Evolutionary conservation across 176 grass and related monocot species (phyloP), one percentile per base, ranked within the genome.

Genomic region (Leersia perrieri): DNA sequence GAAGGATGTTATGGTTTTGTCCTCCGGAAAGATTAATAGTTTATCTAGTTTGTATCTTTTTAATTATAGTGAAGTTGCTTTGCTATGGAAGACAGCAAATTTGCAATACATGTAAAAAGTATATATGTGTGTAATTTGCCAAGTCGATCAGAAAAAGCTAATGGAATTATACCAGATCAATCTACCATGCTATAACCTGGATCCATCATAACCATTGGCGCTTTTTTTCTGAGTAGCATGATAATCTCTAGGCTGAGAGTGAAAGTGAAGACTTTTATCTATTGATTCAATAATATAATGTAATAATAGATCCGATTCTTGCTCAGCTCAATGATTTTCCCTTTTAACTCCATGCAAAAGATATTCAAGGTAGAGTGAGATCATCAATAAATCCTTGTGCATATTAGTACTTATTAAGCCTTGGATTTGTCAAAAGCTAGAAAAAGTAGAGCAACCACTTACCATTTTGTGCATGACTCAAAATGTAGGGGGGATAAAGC

Each of bases 401-500:
- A 58, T 58, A 25, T 25, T 25, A 53, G 49, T 53, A 25, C 53
- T 58, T 13, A 0, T 58, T 58, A 25, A 53, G 7, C n/a, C 0
- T 25, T 58, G 9, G 53, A 58, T 34, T 60, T 29, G 26, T 58
- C 35, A 31, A 39, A 84, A 78, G 36, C 1, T 23, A 58, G 20
- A n/a, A 72, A 28, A 29, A 31, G 30, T 16, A 31, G 22, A 66
- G 26, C 64, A 28, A 58, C 25, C 45, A 23, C 33, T 66, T 40
- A 64, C 62, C 40, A 63, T 2, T 44, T 3, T 32, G 25, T 68
- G 68, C 40, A 42, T 81, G 67, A 9, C 51, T 30, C 77, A 12
- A 3, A 80, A 45, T 77, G 57, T 11, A 92, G 87, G 63, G 90
- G 87, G 30, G 91, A 93, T 70, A 93, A 87, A 77, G 91, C 84